Evolutionary conservation across 164 flowering plant species (phyloP), one percentile per base, ranked within the genome.

Genomic region (Macadamia integrifolia): DNA sequence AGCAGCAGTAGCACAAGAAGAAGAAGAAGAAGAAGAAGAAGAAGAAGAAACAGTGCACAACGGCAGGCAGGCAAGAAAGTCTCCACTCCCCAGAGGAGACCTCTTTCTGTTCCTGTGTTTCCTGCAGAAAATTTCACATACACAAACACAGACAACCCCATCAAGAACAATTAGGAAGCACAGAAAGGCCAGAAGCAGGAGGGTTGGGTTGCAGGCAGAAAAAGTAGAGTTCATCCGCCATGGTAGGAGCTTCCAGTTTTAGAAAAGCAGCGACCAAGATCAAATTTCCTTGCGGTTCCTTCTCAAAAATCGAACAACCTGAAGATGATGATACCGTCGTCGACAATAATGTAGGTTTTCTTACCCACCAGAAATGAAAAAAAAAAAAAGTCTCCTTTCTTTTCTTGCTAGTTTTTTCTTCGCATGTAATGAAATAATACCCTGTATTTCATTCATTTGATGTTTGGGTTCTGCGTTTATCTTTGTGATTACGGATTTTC

Each of bases 231-330:
- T 7, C 14, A 30, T 50, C 13, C 13, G 23, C 55, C 55, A 50
- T 50, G 55, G 55, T 50, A 43, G 48, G 48, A 10, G 55, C 55
- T 50, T 50, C 55, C 3, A 50, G 17, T 3, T 14, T 50, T 50
- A 50, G 55, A 63, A 75, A 29, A 60, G 76, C 62, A 43, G 80
- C 72, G 3, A 66, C 71, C 53, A 74, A 58, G 60, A 71, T 78
- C 6, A 70, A 71, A 14, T 53, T 78, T 9, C 75, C 80, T 56
- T 78, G 80, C 32, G 69, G 68, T 66, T 71, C 73, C 46, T 71
- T 59, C 66, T 64, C 75, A 18, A 31, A 56, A 30, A 53, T 17
- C 32, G 68, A 44, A 52, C 23, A 23, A 23, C 23, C 23, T 23
- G 23, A 23, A 23, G 23, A 23, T 23, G 23, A 23, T 23, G 23